Evolutionary conservation across 108 stramenopile genomes (phyloP).

Genomic region (Cyclotella sp.): DNA sequence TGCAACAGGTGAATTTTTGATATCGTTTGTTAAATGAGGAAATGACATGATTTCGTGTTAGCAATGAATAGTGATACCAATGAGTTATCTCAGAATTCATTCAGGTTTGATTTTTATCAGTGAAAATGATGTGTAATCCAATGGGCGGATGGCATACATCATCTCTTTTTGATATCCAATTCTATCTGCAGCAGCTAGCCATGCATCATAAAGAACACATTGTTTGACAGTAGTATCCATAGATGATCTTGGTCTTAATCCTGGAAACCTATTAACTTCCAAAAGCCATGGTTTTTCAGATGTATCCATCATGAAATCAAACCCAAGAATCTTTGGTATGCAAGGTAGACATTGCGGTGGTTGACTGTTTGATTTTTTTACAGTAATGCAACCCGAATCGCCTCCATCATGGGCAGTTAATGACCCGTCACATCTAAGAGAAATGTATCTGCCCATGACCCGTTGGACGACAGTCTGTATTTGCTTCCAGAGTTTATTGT

Average conservation of each 20-base stretch:
- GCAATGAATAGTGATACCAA: too few relatives aligned
- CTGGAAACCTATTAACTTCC: constrained; percentile 84
- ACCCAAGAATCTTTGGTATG: constrained; percentile 79
- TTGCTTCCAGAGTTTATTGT: constrained; percentile 31
- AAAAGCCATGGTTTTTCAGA: constrained; percentile 62
- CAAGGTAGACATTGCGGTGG: not conserved
- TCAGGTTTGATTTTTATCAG: not conserved
- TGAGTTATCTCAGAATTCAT: too few relatives aligned
- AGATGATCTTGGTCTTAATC: constrained; percentile 39
- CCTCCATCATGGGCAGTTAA: not conserved
- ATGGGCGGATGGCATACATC: constrained; percentile 12
- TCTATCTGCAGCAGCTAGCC: constrained; percentile 30
- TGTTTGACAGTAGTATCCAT: constrained; percentile 35
- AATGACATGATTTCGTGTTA: too few relatives aligned
- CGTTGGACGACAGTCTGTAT: constrained; percentile 9
- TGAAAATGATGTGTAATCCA: not conserved
- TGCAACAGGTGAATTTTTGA: too few relatives aligned
- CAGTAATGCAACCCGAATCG: not conserved
- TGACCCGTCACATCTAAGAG: not conserved
- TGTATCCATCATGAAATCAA: constrained; percentile 74
- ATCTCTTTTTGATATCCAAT: constrained; percentile 11
- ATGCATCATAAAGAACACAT: constrained; percentile 39
- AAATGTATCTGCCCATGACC: constrained; percentile 33
- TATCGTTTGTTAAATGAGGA: too few relatives aligned
- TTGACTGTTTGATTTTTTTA: not conserved